Conservation (phyloP, 2,329 filamentous ascomycete species). For the Epichloe glyceriae region DNA sequence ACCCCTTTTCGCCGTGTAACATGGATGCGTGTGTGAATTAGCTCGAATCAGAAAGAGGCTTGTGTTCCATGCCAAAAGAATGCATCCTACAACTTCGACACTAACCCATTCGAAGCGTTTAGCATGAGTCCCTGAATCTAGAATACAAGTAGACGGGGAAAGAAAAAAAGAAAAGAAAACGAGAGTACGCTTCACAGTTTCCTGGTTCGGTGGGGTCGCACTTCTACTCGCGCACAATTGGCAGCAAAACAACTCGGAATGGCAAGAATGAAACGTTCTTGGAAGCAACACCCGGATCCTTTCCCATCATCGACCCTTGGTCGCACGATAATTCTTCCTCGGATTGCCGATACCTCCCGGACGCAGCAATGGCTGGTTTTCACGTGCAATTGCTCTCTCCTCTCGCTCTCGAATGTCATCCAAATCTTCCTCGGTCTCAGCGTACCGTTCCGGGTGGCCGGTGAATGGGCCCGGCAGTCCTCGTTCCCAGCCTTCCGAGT, state of each 20-base stretch:
- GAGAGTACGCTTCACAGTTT: neutral
- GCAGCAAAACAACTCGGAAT: neutral
- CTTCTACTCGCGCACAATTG: neutral
- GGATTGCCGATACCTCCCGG: slow-evolving; percentile 38
- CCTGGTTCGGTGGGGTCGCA: neutral
- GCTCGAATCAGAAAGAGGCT: too few relatives aligned
- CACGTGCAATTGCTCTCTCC: slow-evolving; percentile 35
- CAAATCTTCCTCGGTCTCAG: slow-evolving; percentile 37
- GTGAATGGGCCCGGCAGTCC: slow-evolving; percentile 37
- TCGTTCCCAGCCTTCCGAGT: slow-evolving; percentile 38
- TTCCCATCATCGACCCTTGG: slow-evolving; percentile 7
- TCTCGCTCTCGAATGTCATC: slow-evolving; percentile 37
- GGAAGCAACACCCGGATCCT: neutral
- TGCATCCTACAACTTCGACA: neutral
- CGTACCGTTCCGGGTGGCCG: slow-evolving; percentile 38
- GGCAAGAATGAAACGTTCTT: neutral
- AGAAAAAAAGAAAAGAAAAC: neutral
- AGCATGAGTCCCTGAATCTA: neutral
- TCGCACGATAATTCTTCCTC: slow-evolving; percentile 26
- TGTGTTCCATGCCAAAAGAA: neutral
- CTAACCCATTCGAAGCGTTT: neutral
- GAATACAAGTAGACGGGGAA: neutral
- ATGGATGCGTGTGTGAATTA: too few relatives aligned
- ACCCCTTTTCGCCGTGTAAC: too few relatives aligned
- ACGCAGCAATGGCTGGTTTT: slow-evolving; percentile 36